Evolutionary conservation across 2,329 filamentous ascomycete species (phyloP), one percentile per base, ranked within the genome.

Genomic region (Arthroderma sp.): DNA sequence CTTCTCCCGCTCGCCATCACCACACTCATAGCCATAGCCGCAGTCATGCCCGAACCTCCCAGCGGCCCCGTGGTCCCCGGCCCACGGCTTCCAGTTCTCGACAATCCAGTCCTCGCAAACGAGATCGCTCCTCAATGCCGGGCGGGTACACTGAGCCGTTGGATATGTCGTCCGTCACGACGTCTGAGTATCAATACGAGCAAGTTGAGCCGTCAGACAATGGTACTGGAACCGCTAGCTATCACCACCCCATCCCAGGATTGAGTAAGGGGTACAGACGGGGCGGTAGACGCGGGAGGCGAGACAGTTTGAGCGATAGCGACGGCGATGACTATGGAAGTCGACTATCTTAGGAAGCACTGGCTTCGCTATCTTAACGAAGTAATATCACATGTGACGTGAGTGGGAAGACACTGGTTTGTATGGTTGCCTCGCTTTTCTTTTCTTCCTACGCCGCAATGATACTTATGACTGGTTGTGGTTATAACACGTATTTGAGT

Each of bases 231-330:
- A 74, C 71, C 8, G 75, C 73, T 57, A 66, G 64, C 40, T 78
- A 78, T 53, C 69, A 71, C 28, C 74, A 75, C 58, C 68, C 74
- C 6, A 73, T 78, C 40, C 73, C 75, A 0, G 73, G 71, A 0
- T 51, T 77, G 53, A 72, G 65, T 47, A 63, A 64, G 50, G 64
- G 63, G 6, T 66, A 66, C 44, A 58, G 63, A 7, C 61, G 63
- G 29, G 60, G 62, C 32, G 56, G 55, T 8, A 55, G 56, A 11
- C 54, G 56, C n/a, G 62, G 68, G 33, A 60, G 63, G 11, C 58
- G 71, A 48, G 72, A 75, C 50, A 73, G 69, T 54, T 55, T 75
- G 59, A 74, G 71, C 54, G 73, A 75, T 49, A 74, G 71, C 50
- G 72, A 73, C 29, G 61, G 60, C 6, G 61, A 62, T 7, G 49